Evolutionary conservation across 2,329 filamentous ascomycete species (phyloP).

Genomic region (Parascedosporium putredinis): DNA sequence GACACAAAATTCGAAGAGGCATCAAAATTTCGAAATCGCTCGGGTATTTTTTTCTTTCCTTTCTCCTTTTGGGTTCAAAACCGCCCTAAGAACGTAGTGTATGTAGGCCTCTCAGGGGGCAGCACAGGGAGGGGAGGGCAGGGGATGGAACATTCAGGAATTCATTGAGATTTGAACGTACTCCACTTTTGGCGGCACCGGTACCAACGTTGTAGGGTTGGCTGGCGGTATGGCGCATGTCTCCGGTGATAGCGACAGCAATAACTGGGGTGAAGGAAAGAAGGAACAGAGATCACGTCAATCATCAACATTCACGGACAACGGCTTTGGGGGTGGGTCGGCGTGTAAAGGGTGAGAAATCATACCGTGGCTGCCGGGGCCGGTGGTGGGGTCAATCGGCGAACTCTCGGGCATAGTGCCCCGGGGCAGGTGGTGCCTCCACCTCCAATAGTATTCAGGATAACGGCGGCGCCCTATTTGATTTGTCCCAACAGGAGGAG

Average conservation of each 20-base stretch:
- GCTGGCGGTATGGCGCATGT: constrained; percentile 22
- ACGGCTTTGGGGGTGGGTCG: background rate
- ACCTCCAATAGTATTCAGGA: background rate
- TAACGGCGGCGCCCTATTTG: background rate
- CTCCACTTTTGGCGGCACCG: constrained; percentile 16
- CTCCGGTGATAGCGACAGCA: constrained; percentile 24
- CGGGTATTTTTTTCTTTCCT: no score
- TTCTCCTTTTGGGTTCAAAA: no score
- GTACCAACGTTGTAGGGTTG: constrained; percentile 23
- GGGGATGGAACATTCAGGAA: background rate
- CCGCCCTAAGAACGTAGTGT: no score
- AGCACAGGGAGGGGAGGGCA: no score
- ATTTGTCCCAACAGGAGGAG: constrained; percentile 18
- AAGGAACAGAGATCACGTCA: no score
- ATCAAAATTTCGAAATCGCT: no score
- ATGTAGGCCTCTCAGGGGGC: no score
- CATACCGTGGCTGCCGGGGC: constrained; percentile 24
- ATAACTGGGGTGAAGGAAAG: constrained; percentile 18
- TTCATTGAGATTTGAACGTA: background rate
- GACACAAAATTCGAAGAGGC: no score
- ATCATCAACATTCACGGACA: no score
- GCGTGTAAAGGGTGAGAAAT: constrained; percentile 5
- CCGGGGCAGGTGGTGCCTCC: background rate
- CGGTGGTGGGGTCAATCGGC: constrained; percentile 16
- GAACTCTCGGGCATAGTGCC: background rate